Evolutionary conservation across 1,284 basidiomycete genomes (phyloP).

Genomic region (Pascua guehoae): DNA sequence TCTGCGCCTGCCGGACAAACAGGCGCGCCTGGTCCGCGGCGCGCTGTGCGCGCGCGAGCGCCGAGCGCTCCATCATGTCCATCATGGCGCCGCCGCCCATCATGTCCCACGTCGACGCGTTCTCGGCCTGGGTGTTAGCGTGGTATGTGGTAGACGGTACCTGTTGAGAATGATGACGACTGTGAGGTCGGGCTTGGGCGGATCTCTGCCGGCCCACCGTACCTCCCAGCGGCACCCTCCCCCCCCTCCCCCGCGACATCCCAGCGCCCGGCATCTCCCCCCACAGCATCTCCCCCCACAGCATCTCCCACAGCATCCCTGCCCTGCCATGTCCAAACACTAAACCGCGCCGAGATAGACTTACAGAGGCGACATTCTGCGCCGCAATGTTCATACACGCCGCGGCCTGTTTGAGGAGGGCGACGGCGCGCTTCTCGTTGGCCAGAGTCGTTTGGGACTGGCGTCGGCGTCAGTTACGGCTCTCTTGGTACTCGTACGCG

Average conservation of each 20-base stretch:
- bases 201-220: too few relatives aligned
- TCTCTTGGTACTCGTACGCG: background rate
- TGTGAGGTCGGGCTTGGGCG: slow-evolving; percentile 3
- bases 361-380: background rate
- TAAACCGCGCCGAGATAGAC: too few relatives aligned
- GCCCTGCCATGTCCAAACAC: too few relatives aligned
- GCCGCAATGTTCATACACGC: slow-evolving; percentile 7
- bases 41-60: slow-evolving; percentile 22
- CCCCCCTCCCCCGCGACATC: too few relatives aligned
- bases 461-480: background rate
- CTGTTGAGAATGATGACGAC: too few relatives aligned
- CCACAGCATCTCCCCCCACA: too few relatives aligned
- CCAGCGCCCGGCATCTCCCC: too few relatives aligned
- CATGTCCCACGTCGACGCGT: slow-evolving; percentile 9
- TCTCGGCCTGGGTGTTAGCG: slow-evolving; percentile 6
- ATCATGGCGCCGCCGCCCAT: slow-evolving; percentile 9
- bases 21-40: slow-evolving; percentile 21
- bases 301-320: too few relatives aligned
- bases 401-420: slow-evolving; percentile 14
- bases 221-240: too few relatives aligned
- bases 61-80: slow-evolving; percentile 19
- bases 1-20: slow-evolving; percentile 21
- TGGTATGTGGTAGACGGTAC: too few relatives aligned
- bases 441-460: slow-evolving; percentile 16
- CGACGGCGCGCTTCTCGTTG: slow-evolving; percentile 22